Conservation (phyloP, 495 filamentous ascomycete genomes). For the Neurospora cerealis region DNA sequence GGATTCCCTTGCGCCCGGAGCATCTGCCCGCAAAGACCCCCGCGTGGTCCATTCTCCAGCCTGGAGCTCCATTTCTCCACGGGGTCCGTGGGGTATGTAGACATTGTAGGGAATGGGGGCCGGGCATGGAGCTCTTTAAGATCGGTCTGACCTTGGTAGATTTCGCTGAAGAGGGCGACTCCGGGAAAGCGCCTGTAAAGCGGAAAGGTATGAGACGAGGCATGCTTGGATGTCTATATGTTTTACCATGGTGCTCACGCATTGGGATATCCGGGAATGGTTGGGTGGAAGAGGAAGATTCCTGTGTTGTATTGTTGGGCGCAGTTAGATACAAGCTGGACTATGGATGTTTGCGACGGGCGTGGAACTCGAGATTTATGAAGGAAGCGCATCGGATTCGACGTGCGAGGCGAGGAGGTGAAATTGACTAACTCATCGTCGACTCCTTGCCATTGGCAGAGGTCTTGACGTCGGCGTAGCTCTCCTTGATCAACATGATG, state of each 20-base stretch:
- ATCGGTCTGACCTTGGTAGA: conserved; percentile 69
- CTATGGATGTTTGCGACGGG: not conserved
- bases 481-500: conserved; percentile 38
- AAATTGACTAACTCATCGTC: conserved; percentile 30
- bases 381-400: not conserved
- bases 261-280: conserved; percentile 72
- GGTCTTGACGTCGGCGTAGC: conserved; percentile 30
- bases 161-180: conserved; percentile 87
- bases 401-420: not conserved
- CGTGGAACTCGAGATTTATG: not conserved
- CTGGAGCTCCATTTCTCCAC: not conserved
- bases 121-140: not conserved
- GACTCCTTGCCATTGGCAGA: conserved; percentile 35
- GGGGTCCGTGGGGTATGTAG: not conserved
- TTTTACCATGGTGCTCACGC: conserved; percentile 37
- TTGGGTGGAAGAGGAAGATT: conserved; percentile 82
- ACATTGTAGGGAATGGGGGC: not conserved
- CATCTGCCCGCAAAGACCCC: not conserved
- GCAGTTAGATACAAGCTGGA: not conserved
- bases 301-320: conserved; percentile 34
- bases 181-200: conserved; percentile 63
- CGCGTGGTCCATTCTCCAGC: not conserved
- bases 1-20: not conserved
- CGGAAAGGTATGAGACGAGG: conserved; percentile 13
- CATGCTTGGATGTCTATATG: not conserved